Base-by-base conservation (phyloP, 2,329 filamentous ascomycete species). In the Chaetomium sp. region DNA sequence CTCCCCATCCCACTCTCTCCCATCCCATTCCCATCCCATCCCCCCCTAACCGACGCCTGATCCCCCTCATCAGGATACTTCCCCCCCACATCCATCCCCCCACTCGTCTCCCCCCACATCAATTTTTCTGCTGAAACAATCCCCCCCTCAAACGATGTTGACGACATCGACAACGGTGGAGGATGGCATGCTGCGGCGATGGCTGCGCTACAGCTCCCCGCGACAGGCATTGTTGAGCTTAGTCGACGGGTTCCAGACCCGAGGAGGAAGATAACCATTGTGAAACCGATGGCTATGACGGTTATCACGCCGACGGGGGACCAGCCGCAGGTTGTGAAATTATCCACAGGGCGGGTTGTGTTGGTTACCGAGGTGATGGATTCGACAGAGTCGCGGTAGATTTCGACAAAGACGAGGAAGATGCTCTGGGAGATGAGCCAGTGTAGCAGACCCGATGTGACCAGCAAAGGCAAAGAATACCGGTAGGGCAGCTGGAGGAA, bases 351-450 rank as follows among this genome's bases (percentile, higher is more conserved):
- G 14, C 14, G 14, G 14, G 33, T 27, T 4, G 8, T 37, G 43
- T n/a, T 37, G 1, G 27, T 8, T 11, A 12, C 37, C 36, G 7
- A 12, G 7, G 12, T 38, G 14, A 14, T 33, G 14, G 6, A 14
- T 6, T 27, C 47, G 8, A 50, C 27, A 6, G 11, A 51, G 19
- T 35, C 37, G 6, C 36, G 19, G 36, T 53, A 53, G 19, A 48
- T 32, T 11, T 53, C 45, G 38, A 53, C 32, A 37, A 72, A 53
- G 6, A 53, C 72, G 0, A 77, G 59, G 62, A 77, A 79, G 1
- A 78, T 56, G 44, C 70, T 72, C 56, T 77, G 74, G 0, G 76
- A 79, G 3, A 76, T 67, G 5, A 79, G 65, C 76, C 76, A 80
- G 59, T 79, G 76, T 52, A 79, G 63, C 1, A 75, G 4, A 0